Conservation (phyloP, 2,329 filamentous ascomycete species). For the Fusarium sp. region DNA sequence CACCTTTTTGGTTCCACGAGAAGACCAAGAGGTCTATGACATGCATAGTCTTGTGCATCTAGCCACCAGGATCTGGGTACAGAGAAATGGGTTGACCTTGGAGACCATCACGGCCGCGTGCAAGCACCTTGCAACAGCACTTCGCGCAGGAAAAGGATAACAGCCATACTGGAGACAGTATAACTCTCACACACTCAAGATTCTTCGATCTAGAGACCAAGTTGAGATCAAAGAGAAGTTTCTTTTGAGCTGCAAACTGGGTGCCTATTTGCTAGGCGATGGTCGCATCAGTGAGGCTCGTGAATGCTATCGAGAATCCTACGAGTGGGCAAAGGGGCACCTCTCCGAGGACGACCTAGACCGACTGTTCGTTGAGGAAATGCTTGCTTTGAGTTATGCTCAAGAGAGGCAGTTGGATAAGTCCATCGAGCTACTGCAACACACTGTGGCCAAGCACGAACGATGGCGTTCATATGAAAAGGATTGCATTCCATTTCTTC, state of each 20-base stretch:
- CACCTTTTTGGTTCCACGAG: not conserved
- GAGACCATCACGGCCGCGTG: not conserved
- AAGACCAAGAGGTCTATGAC: not conserved
- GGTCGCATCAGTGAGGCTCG: accelerated
- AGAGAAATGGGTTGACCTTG: accelerated
- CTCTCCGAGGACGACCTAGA: not conserved
- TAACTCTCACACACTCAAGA: not conserved
- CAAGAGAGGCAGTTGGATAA: not conserved
- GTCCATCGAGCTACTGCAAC: not conserved
- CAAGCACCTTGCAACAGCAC: not conserved
- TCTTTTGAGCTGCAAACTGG: not conserved
- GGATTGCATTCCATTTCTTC: not conserved
- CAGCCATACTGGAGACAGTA: not conserved
- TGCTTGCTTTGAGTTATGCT: not conserved
- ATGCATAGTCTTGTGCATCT: conserved; percentile 3
- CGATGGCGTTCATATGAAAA: not conserved
- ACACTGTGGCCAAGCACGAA: not conserved
- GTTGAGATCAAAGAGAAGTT: not conserved
- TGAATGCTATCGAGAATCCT: not conserved
- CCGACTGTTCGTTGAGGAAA: not conserved
- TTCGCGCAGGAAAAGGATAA: not conserved
- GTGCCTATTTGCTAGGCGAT: accelerated
- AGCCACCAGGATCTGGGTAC: not conserved
- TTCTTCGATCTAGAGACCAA: not conserved
- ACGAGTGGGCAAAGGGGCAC: not conserved